These are phyloP conservation scores for Earliella scabrosa DNA, from an alignment of 1,284 basidiomycete genomes.

Conservation along the genomic window DNA sequence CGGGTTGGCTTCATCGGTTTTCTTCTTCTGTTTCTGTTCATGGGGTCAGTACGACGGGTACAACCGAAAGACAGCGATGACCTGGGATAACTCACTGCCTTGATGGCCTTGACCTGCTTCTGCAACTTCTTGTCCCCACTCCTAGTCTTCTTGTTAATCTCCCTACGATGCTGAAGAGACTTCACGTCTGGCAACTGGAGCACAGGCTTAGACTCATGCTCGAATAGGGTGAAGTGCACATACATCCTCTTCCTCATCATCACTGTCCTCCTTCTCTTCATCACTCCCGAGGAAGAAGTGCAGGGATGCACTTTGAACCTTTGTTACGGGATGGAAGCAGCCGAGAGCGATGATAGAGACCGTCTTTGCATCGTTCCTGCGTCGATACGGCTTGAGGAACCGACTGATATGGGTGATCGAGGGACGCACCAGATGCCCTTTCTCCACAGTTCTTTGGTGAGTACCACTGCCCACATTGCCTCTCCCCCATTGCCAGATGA, in stretches of 20 bases:
- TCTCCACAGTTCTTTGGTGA: conserved; percentile 95
- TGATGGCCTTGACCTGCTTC: conserved; percentile 70
- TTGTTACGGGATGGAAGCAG: conserved; percentile 92
- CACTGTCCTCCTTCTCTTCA: conserved; percentile 71
- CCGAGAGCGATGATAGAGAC: conserved; percentile 93
- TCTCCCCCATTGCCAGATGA: conserved; percentile 71
- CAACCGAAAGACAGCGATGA: neutral
- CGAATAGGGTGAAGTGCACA: conserved; percentile 3
- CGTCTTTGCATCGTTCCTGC: conserved; percentile 89
- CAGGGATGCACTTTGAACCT: conserved; percentile 95
- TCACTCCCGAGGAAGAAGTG: conserved; percentile 94
- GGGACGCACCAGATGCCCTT: conserved; percentile 85
- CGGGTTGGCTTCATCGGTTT: conserved; percentile 48
- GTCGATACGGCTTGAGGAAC: neutral
- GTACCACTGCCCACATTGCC: conserved; percentile 96
- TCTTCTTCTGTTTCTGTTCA: conserved; percentile 63
- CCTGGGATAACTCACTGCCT: conserved; percentile 40
- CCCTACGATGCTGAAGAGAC: conserved; percentile 79
- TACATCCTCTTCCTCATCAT: conserved; percentile 74
- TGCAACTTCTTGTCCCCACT: conserved; percentile 80
- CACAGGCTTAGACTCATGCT: neutral
- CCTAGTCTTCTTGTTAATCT: conserved; percentile 89
- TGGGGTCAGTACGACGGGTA: neutral
- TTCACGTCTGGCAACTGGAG: conserved; percentile 67
- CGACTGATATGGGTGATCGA: neutral